Base-by-base conservation (phyloP, 345 rosid species). In the Chamaenerion angustifolium region DNA sequence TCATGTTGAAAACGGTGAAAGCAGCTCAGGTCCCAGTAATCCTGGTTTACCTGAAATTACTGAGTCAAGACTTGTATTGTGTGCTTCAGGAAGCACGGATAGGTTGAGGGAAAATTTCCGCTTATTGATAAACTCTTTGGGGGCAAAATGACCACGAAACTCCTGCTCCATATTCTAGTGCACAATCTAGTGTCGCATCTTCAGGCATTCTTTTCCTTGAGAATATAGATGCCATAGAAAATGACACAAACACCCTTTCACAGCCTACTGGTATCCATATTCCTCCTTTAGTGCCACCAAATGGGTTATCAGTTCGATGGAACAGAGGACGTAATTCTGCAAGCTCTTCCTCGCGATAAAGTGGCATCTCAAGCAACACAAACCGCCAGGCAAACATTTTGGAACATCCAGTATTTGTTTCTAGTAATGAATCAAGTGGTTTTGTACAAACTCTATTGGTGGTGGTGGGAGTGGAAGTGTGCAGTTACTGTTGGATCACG, bases 361-460 rank as follows among this genome's bases (percentile, higher is more conserved):
- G 78, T 68, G 76, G 60, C 61, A 40, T 41, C 5, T 35, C 57
- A 6, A 71, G 82, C 50, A 2, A 23, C 27, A 23, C 27, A 23
- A 23, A 23, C 27, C 27, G 5, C 27, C 27, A 23, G 5, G 27
- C 27, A 23, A 72, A 63, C 58, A 56, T 62, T 43, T 57, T 71
- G 57, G 87, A 77, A 54, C 77, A 65, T 56, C 79, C 85, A 42
- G 47, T 68, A 60, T 67, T 74, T 54, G 61, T 64, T 46, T 73
- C 81, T 49, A 51, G 78, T n/a, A 69, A 76, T 16, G 83, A 76
- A 35, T 43, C 63, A 63, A 74, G 78, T 59, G 56, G 56, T 50
- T 56, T 59, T 15, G 61, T 57, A 53, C 73, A 40, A 67, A 23
- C 68, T 57, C 79, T 67, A 61, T 59, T 43, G 48, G 48, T 40